These are phyloP conservation scores for Pholiota microspora DNA, from an alignment of 768 basidiomycete species.

Conservation along the genomic window DNA sequence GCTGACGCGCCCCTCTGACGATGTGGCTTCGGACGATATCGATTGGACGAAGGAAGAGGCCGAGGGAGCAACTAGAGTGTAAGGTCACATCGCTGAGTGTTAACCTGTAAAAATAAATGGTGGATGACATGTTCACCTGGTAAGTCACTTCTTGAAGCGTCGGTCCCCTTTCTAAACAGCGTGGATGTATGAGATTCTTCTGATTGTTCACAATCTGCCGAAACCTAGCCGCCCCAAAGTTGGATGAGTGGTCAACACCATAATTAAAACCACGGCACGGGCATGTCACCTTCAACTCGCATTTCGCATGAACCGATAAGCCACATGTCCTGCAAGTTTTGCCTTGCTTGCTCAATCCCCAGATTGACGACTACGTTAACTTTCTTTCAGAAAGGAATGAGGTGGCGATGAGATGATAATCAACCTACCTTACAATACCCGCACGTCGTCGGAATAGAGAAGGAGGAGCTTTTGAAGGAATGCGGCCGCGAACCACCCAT, in stretches of 20 bases:
- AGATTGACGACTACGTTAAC: conserved; percentile 65
- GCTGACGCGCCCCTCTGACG: conserved; percentile 38
- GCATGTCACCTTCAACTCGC: conserved; percentile 72
- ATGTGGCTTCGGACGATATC: conserved; percentile 29
- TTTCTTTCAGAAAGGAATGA: conserved; percentile 6
- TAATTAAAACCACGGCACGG: not conserved
- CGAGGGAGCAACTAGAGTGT: conserved; percentile 33
- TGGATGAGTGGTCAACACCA: not conserved
- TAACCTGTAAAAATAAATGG: conserved; percentile 8
- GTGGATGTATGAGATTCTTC: conserved; percentile 25
- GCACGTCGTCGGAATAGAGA: conserved; percentile 83
- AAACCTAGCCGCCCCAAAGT: conserved; percentile 44
- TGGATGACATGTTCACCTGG: conserved; percentile 20
- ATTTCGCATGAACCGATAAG: conserved; percentile 79
- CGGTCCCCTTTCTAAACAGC: conserved; percentile 22
- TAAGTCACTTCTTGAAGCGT: conserved; percentile 22
- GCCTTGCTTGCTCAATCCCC: conserved; percentile 86
- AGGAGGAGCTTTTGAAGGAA: conserved; percentile 80
- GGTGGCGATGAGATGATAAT: not conserved
- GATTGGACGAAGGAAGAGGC: conserved; percentile 57
- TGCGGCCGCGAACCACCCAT: conserved; percentile 71
- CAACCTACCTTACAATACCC: conserved; percentile 72
- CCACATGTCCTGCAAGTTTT: conserved; percentile 81
- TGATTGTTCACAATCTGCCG: conserved; percentile 61
- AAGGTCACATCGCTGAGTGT: conserved; percentile 16